Base-by-base conservation (phyloP, 805 yeast species). In the Cyberlindnera maclurae region DNA sequence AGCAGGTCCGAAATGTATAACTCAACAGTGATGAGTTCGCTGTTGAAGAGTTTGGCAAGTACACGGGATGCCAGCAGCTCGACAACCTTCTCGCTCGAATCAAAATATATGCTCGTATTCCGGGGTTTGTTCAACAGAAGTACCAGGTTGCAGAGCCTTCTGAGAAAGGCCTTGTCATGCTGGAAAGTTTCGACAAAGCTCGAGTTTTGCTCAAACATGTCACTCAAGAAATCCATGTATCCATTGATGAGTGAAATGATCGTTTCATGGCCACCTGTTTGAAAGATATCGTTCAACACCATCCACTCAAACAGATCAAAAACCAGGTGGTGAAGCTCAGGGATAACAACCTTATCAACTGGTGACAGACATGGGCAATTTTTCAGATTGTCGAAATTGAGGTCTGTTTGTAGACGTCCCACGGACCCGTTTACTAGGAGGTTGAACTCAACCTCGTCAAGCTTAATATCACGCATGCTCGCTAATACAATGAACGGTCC, bases 401-500 rank as follows among this genome's bases (percentile, higher is more conserved):
- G 34, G 27, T 50, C 54, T 13, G 46, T 43, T 27, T 60, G 62
- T 9, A 62, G 64, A 12, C 64, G 53, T 2, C 77, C 75, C 62
- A 75, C 65, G 12, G 70, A 61, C 5, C 75, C 69, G 37, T 70
- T 52, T 49, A 73, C 63, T 11, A 74, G 46, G 9, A 63, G 47
- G 26, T 68, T 51, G 10, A 68, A 15, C 31, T 46, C 51, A 27
- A 39, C 31, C 35, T 42, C 22, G 42, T 55, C 49, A 5, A 78
- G 54, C 29, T 67, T 66, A 42, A 69, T 67, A 46, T 73, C 68
- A 45, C 68, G 57, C 36, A 80, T 43, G 34, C 63, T 58, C 40
- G 65, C 67, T 3, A 71, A 66, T 38, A 74, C 55, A 9, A 72
- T 69, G 37, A 64, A 68, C 20, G 73, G 56, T 0, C 87, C 86